phyloP scores from a whole-genome alignment of 2,329 filamentous ascomycete genomes.

The Xylaria sp. region DNA sequence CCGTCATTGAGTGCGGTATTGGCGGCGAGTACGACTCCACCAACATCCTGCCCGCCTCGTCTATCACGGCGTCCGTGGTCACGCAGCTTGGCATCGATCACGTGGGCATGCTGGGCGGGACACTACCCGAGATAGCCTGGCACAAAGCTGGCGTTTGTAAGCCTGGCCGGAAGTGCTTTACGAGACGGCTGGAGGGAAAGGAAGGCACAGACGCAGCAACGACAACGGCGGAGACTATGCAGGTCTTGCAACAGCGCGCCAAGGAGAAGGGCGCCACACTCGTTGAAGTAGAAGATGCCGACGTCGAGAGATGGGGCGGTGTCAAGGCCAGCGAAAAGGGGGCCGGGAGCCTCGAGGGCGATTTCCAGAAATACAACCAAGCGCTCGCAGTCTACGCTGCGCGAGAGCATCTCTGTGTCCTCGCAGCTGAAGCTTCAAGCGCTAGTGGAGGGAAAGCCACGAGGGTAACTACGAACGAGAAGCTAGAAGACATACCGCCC shows the following conservation, averaged over 20 bases:
- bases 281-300: conserved; percentile 55
- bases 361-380: conserved; percentile 69
- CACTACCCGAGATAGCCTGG: conserved; percentile 85
- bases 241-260: conserved; percentile 69
- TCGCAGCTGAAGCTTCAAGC: conserved; percentile 24
- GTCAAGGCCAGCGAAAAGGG: conserved; percentile 45
- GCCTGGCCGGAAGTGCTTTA: conserved; percentile 69
- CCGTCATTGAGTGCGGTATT: conserved; percentile 92
- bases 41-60: conserved; percentile 75
- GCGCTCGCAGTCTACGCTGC: conserved; percentile 68
- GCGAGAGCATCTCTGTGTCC: conserved; percentile 63
- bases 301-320: conserved; percentile 56
- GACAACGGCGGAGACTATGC: conserved; percentile 39
- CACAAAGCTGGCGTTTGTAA: conserved; percentile 94
- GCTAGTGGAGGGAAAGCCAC: background rate
- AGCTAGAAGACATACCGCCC: conserved; percentile 55
- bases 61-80: conserved; percentile 77
- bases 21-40: conserved; percentile 95
- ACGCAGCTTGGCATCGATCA: conserved; percentile 89
- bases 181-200: conserved; percentile 61
- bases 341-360: conserved; percentile 57
- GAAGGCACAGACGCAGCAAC: conserved; percentile 50
- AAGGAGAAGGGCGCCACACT: conserved; percentile 63
- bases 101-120: conserved; percentile 80
- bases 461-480: conserved; percentile 19